Percentiles rank a stretch among this genome's conserved stretches.
These are phyloP conservation scores for Apiospora kogelbergensis DNA, from an alignment of 2,329 filamentous ascomycete genomes.

Conservation along the genomic window DNA sequence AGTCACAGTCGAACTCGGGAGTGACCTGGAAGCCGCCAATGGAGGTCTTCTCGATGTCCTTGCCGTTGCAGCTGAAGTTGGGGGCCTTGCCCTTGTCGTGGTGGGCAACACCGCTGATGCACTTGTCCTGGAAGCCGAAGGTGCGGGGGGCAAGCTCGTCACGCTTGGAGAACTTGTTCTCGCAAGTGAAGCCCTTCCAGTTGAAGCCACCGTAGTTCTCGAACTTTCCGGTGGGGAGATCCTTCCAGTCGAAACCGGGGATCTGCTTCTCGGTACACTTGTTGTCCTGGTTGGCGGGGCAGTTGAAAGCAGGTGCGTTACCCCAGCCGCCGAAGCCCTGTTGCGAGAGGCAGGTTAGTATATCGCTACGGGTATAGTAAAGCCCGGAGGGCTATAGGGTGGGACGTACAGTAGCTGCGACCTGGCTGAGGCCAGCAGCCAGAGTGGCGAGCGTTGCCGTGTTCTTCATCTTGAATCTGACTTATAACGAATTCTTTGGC, in stretches of 20 bases:
- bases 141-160: constrained; percentile 53
- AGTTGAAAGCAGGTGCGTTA: constrained; percentile 27
- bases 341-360: neutral
- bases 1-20: constrained; percentile 71
- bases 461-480: constrained; percentile 49
- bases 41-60: constrained; percentile 64
- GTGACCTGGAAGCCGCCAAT: constrained; percentile 73
- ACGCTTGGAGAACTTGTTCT: constrained; percentile 57
- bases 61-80: constrained; percentile 54
- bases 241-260: constrained; percentile 69
- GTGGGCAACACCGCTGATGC: constrained; percentile 57
- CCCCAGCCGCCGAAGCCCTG: constrained; percentile 24
- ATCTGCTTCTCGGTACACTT: constrained; percentile 10
- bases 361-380: neutral
- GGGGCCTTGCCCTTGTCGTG: constrained; percentile 49
- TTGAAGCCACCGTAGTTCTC: constrained; percentile 68
- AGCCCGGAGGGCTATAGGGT: neutral
- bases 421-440: constrained; percentile 51
- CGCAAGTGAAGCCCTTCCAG: constrained; percentile 73
- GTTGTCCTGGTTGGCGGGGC: constrained; percentile 12
- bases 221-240: constrained; percentile 62
- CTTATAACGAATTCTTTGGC: constrained; percentile 11
- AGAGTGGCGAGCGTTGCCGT: constrained; percentile 48
- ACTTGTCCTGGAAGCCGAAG: constrained; percentile 50
- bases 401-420: constrained; percentile 44